phyloP scores from a whole-genome alignment of 495 filamentous ascomycete genomes.

The Penicillium paxilli region DNA sequence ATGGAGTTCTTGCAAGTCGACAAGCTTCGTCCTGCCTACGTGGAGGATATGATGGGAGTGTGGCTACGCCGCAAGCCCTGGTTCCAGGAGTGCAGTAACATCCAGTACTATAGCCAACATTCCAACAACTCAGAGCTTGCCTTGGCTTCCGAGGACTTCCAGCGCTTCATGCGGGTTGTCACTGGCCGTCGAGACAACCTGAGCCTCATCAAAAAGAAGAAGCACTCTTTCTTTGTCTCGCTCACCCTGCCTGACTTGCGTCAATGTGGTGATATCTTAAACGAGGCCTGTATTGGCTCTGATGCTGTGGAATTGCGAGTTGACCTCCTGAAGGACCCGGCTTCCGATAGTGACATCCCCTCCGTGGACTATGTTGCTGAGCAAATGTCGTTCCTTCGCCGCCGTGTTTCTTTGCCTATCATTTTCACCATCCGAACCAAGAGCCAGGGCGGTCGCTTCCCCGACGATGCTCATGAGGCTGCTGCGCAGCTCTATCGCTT shows the following conservation, averaged over 20 bases:
- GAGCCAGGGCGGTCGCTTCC: slow-evolving; percentile 86
- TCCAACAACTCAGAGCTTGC: slow-evolving; percentile 50
- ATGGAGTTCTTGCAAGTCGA: slow-evolving; percentile 89
- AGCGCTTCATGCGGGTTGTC: slow-evolving; percentile 72
- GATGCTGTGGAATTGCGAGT: slow-evolving; percentile 94
- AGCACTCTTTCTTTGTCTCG: slow-evolving; percentile 88
- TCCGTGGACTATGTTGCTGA: slow-evolving; percentile 73
- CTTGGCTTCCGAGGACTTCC: slow-evolving; percentile 74
- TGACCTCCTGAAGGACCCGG: slow-evolving; percentile 82
- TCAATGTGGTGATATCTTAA: slow-evolving; percentile 60
- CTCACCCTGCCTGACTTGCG: slow-evolving; percentile 77
- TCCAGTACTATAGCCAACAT: slow-evolving; percentile 83
- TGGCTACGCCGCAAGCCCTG: slow-evolving; percentile 90
- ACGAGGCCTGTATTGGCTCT: slow-evolving; percentile 75
- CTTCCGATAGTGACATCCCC: slow-evolving; percentile 56
- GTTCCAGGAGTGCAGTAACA: slow-evolving; percentile 93
- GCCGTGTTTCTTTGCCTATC: slow-evolving; percentile 73
- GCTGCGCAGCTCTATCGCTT: slow-evolving; percentile 72
- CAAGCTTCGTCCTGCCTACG: slow-evolving; percentile 89
- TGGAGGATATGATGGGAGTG: slow-evolving; percentile 90
- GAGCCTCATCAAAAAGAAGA: slow-evolving; percentile 63
- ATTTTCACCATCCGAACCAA: slow-evolving; percentile 91
- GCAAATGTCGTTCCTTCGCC: slow-evolving; percentile 79
- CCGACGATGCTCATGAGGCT: slow-evolving; percentile 68
- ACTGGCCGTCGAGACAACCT: slow-evolving; percentile 69